These are phyloP conservation scores for Decorospora gaudefroyi DNA, from an alignment of 2,329 filamentous ascomycete genomes.

Conservation along the genomic window DNA sequence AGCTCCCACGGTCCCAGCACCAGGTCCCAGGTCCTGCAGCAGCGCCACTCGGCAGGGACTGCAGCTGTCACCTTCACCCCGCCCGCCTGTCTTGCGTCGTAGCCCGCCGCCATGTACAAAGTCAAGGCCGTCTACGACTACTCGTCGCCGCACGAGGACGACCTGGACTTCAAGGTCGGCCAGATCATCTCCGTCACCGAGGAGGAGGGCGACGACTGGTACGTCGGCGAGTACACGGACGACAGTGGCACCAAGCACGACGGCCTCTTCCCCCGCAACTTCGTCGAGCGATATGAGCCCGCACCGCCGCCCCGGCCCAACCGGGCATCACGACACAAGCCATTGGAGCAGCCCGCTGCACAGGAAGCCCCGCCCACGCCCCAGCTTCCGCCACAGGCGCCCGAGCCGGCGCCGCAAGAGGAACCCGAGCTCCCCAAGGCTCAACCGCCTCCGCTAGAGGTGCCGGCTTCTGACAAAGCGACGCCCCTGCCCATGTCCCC, in stretches of 20 bases:
- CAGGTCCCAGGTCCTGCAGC: slow-evolving; percentile 1
- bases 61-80: slow-evolving; percentile 15
- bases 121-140: slow-evolving; percentile 98
- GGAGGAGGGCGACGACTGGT: slow-evolving; percentile 93
- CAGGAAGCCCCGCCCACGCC: slow-evolving; percentile 37
- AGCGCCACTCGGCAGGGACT: slow-evolving; percentile 18
- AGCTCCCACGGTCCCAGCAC: no score
- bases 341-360: slow-evolving; percentile 39
- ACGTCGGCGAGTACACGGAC: slow-evolving; percentile 83
- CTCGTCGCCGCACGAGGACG: slow-evolving; percentile 88
- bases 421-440: slow-evolving; percentile 46
- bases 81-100: neutral
- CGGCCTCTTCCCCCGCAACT: slow-evolving; percentile 94
- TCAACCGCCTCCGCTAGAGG: slow-evolving; percentile 44
- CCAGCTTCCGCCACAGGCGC: slow-evolving; percentile 37
- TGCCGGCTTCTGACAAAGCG: slow-evolving; percentile 31
- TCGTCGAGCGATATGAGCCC: slow-evolving; percentile 95
- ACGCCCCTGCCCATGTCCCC: slow-evolving; percentile 35
- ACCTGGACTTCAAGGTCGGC: slow-evolving; percentile 81
- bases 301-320: slow-evolving; percentile 83
- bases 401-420: slow-evolving; percentile 25
- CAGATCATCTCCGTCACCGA: slow-evolving; percentile 94
- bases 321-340: slow-evolving; percentile 62
- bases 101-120: slow-evolving; percentile 65
- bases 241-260: slow-evolving; percentile 73